Base-by-base conservation (phyloP, 2,329 filamentous ascomycete genomes). In the Orbilia ellipsospora region DNA sequence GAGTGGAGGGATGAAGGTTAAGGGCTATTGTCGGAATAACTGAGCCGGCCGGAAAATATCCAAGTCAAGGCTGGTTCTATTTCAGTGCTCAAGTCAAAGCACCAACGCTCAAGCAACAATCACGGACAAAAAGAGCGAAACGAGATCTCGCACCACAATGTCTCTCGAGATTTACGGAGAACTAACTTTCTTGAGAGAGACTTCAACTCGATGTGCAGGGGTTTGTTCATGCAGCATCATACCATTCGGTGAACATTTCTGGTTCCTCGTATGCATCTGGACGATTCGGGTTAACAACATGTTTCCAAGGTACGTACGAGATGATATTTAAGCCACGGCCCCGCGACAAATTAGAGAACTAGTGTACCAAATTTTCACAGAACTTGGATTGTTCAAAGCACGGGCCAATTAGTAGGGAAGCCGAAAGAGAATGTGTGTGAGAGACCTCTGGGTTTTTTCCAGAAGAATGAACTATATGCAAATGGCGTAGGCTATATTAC, bases 401-500 rank as follows among this genome's bases (percentile, higher is more conserved):
- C 50, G 48, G 65, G 13, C 65, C 56, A 69, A 50, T 69, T 62
- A 40, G 48, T 50, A 61, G 23, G 23, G 7, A 18, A n/a, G 44
- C 44, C 16, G 5, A 48, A 48, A 18, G 44, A 48, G 44, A 48
- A 4, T 6, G 13, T 5, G 13, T 1, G 16, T 10, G 16, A 48
- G 44, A 18, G 44, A 7, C 4, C 5, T 48, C 16, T 13, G 13
- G 16, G 1, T 20, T 26, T 42, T 62, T 40, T 13, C 26, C 59
- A 26, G 28, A 44, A 60, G 50, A 50, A 13, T 23, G 5, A 36
- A 36, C 10, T 4, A 36, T 10, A 2, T 36, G 31, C 31, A 36
- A 8, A 67, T 67, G 48, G 69, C 69, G 62, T 67, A 73, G 28
- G 54, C n/a, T 73, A 73, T 73, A 73, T 57, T 57, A 62, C 8